A percentile compares a stretch with the other conserved stretches of the same genome.
Evolutionary conservation across 2,329 filamentous ascomycete species (phyloP).

Genomic region (Dissoconium aciculare): DNA sequence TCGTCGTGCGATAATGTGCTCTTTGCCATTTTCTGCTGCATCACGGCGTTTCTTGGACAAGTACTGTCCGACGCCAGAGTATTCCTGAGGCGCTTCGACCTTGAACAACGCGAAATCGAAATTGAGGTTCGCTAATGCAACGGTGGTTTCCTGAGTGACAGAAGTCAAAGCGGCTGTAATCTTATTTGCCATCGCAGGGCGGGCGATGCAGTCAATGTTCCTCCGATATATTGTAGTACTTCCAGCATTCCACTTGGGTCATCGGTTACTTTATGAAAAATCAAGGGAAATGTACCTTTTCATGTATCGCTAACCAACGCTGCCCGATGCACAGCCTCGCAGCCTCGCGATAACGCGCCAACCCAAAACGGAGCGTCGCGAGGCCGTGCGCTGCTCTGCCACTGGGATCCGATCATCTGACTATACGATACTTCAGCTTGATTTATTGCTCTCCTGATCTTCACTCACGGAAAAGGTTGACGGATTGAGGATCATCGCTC

Average conservation of each 20-base stretch:
- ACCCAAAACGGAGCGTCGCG: not conserved
- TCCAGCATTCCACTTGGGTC: not conserved
- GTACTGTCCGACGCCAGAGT: slow-evolving; percentile 1
- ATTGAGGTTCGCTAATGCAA: slow-evolving; percentile 1
- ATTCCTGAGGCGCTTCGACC: not conserved
- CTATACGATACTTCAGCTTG: not conserved
- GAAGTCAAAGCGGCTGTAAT: not conserved
- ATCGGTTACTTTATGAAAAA: slow-evolving; percentile 1
- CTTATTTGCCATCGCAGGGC: not conserved
- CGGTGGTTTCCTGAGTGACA: not conserved
- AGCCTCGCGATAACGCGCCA: not conserved
- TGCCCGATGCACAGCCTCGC: slow-evolving; percentile 1
- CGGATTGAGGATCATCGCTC: no score
- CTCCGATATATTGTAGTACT: not conserved
- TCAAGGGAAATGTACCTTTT: no score
- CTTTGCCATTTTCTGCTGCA: not conserved
- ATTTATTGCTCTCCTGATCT: no score
- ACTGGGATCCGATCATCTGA: not conserved
- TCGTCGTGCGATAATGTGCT: slow-evolving; percentile 1
- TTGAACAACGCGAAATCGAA: slow-evolving; percentile 1
- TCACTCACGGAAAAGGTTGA: no score
- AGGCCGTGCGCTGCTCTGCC: not conserved
- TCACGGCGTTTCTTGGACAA: not conserved
- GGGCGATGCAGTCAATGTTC: not conserved
- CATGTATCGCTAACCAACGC: not conserved